Evolutionary conservation across 768 basidiomycete species (phyloP), one percentile per base, ranked within the genome.

Genomic region (Piloderma croceum): DNA sequence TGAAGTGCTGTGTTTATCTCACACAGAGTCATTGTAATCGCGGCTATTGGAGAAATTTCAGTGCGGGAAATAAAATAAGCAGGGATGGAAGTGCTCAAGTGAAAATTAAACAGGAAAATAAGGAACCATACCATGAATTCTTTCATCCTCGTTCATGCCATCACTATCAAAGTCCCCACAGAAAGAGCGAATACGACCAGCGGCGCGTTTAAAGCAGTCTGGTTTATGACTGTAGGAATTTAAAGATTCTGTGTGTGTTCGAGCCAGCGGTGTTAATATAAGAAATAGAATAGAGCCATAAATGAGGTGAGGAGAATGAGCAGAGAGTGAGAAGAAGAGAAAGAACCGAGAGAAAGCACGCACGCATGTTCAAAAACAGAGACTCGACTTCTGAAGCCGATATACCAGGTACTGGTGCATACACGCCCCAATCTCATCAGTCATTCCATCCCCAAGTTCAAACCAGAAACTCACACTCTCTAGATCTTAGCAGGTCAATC

Each of bases 11-110:
- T 88, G 15, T 77, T 74, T n/a, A 87, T 62, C 59, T 88, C 85
- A 56, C 85, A 88, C 29, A 88, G 64, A 2, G 85, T 88, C 78
- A 88, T 79, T 5, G 75, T 71, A 35, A 87, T 83, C 2, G 85
- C 81, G 51, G 76, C 85, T 87, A 41, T 9, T 21, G 22, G 42
- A 9, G 25, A 13, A 12, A 34, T 41, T 15, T 9, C 9, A 29
- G 27, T 9, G 10, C 27, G 9, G 15, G 27, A 11, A 17, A 31
- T 32, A 20, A 20, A 38, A 33, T 17, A n/a, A n/a, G n/a, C n/a
- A n/a, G n/a, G n/a, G n/a, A n/a, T n/a, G n/a, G n/a, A n/a, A n/a
- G n/a, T n/a, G n/a, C n/a, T n/a, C n/a, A n/a, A n/a, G n/a, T n/a
- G n/a, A n/a, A n/a, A n/a, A n/a, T n/a, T n/a, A n/a, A n/a, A n/a